Percentiles rank a stretch among this genome's conserved stretches.
Conservation (phyloP, 1,139 yeast species). For the Candida sp. region DNA sequence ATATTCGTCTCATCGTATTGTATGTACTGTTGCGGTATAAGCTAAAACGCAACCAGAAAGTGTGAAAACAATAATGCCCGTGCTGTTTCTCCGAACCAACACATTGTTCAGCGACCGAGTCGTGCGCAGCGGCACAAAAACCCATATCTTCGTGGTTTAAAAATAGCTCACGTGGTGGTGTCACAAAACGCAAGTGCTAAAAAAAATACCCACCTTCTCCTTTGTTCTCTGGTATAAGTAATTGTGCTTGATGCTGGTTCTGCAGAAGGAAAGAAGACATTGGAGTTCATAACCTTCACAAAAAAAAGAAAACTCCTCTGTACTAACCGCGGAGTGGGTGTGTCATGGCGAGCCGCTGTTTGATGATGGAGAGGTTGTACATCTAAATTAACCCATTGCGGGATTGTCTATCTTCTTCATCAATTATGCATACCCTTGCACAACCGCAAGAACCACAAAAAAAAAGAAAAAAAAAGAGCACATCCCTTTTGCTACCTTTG, state of each 20-base stretch:
- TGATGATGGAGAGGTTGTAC: neutral
- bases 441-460: neutral
- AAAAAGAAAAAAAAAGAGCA: neutral
- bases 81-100: neutral
- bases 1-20: too few species aligned
- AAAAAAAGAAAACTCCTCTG: too few species aligned
- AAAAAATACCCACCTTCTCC: neutral
- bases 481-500: neutral
- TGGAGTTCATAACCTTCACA: neutral
- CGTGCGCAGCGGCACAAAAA: neutral
- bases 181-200: neutral
- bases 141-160: neutral
- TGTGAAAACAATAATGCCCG: too few species aligned
- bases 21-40: too few species aligned
- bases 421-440: neutral
- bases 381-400: neutral
- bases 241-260: constrained; percentile 4
- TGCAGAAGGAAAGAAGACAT: neutral
- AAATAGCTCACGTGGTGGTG: neutral
- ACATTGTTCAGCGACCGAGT: neutral
- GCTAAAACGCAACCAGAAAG: too few species aligned
- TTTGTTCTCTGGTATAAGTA: neutral
- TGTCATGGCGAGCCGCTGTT: neutral
- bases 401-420: constrained; percentile 1
- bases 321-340: too few species aligned